Evolutionary conservation across 441 rosid species (phyloP).

Genomic region (Arabidopsis hybrid): DNA sequence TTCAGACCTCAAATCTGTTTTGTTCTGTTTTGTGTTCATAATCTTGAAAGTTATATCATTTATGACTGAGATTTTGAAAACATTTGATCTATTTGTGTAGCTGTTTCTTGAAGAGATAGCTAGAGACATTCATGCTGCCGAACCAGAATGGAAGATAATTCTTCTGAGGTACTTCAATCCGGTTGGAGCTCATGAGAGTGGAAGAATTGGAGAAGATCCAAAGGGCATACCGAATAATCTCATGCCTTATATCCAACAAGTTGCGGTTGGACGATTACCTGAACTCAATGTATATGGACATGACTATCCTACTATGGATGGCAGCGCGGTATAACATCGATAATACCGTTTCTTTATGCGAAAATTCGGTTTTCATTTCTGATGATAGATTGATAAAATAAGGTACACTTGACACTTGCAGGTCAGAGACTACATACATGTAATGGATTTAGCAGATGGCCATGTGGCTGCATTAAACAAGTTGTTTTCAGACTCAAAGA

Average conservation of each 20-base stretch:
- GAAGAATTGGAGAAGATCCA: slow-evolving; percentile 81
- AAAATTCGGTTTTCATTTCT: neutral
- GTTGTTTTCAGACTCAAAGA: slow-evolving; percentile 55
- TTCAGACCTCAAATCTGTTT: neutral
- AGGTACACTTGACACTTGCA: slow-evolving; percentile 40
- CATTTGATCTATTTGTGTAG: slow-evolving; percentile 38
- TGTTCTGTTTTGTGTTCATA: slow-evolving; percentile 3
- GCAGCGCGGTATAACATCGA: slow-evolving; percentile 63
- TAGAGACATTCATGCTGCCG: slow-evolving; percentile 65
- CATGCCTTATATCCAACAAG: slow-evolving; percentile 84
- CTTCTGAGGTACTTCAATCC: slow-evolving; percentile 80
- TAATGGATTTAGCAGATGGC: slow-evolving; percentile 84
- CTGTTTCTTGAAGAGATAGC: slow-evolving; percentile 79
- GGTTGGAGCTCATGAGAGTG: slow-evolving; percentile 81
- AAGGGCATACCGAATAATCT: slow-evolving; percentile 77
- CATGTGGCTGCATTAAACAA: slow-evolving; percentile 71
- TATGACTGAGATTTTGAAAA: neutral
- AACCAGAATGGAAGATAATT: slow-evolving; percentile 71
- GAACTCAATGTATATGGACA: slow-evolving; percentile 75
- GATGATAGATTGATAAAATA: slow-evolving; percentile 6
- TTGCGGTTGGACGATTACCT: slow-evolving; percentile 70
- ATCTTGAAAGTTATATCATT: neutral
- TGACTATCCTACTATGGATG: slow-evolving; percentile 76
- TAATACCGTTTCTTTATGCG: neutral
- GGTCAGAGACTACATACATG: slow-evolving; percentile 81